phyloP scores from a whole-genome alignment of 164 flowering plant genomes.

The Macadamia tetraphylla region DNA sequence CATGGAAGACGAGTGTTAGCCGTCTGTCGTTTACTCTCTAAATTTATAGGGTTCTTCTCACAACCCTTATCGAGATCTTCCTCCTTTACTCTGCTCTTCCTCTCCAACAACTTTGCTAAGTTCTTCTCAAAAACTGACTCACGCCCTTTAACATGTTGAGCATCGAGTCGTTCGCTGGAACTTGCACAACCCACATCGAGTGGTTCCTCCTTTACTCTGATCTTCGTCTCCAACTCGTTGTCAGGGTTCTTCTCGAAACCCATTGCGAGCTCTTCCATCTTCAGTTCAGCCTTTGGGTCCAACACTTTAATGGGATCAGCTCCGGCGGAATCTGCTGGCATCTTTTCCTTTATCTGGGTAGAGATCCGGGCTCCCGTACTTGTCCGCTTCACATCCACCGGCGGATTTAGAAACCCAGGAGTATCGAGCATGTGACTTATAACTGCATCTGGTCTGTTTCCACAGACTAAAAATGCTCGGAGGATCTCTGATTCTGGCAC shows the following conservation, averaged over 20 bases:
- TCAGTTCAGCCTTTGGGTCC: constrained; percentile 7
- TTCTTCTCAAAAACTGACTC: no score
- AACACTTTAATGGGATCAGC: neutral
- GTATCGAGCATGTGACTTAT: constrained; percentile 14
- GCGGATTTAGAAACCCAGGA: constrained; percentile 5
- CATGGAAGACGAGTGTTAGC: neutral
- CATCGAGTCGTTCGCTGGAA: no score
- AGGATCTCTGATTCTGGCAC: constrained; percentile 17
- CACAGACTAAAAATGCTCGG: constrained; percentile 14
- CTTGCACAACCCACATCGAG: neutral
- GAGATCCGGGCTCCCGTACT: constrained; percentile 33
- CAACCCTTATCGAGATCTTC: no score
- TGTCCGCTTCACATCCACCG: constrained; percentile 21
- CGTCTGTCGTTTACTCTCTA: no score
- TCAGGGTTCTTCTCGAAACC: neutral
- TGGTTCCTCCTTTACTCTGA: constrained; percentile 9
- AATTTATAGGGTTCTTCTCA: no score
- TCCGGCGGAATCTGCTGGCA: neutral
- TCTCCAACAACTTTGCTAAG: neutral
- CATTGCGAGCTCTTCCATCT: constrained; percentile 8
- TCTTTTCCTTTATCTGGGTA: constrained; percentile 16
- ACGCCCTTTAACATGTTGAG: no score
- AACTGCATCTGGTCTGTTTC: constrained; percentile 18
- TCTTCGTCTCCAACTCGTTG: neutral
- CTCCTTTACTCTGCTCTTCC: neutral